Evolutionary conservation across 257 asterid genomes (phyloP), one percentile per base, ranked within the genome.

Genomic region (Capsicum pubescens): DNA sequence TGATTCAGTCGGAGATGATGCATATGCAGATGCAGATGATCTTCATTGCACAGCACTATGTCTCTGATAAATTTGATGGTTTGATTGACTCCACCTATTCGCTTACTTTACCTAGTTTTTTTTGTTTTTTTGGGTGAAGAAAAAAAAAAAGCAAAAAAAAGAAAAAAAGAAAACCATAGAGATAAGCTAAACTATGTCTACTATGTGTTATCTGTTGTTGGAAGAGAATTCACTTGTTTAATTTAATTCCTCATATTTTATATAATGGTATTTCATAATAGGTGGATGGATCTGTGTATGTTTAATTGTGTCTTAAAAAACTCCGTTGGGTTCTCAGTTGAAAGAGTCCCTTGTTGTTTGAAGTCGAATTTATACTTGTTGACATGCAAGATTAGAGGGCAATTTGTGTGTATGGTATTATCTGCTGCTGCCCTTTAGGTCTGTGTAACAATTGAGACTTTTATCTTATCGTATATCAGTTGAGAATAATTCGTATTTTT

Each of bases 151-250:
- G 60, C 60, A 26, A 68, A 12, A 48, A 70, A 60, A 35, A 35
- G 36, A 56, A 21, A 63, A 50, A 55, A 8, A 50, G 58, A 76
- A 84, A 58, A 59, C 82, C 82, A 63, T 81, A 82, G 87, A 82
- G 90, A 63, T 54, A 76, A 48, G 80, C 13, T 54, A 81, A 67
- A 83, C 60, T 83, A 71, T 70, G 87, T 88, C 87, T 85, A 68
- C 83, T 79, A 79, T 63, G 81, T 82, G 84, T 82, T n/a, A 76
- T 52, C 63, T 21, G 46, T 60, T 84, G 87, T 87, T 69, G 72
- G 82, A 68, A 67, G 86, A 82, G 86, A 44, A 87, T 57, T 87
- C 81, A 61, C 84, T 61, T 80, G 56, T 63, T 87, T 46, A 82
- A 82, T 83, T 84, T 74, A 50, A 60, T 59, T 64, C 46, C 46